Evolutionary conservation across 2,329 filamentous ascomycete genomes (phyloP).

Genomic region (Graphiopsis chlorocephala): DNA sequence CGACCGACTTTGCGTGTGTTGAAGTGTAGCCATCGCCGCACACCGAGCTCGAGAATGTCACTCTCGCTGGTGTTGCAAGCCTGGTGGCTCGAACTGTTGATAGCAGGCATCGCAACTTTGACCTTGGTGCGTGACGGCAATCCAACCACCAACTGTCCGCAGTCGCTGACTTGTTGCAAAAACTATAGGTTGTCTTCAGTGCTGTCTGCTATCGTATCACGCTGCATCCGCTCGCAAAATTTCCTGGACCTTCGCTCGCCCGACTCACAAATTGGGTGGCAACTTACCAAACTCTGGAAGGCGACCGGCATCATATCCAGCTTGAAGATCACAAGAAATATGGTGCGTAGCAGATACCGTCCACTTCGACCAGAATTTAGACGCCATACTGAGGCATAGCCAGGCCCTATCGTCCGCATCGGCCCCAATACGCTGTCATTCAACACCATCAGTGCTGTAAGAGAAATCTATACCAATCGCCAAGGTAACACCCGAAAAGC

Average conservation of each 20-base stretch:
- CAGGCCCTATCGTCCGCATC: neutral
- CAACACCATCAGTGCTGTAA: neutral
- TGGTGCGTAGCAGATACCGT: conserved; percentile 26
- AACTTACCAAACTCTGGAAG: conserved; percentile 30
- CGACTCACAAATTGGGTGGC: conserved; percentile 30
- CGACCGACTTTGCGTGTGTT: neutral
- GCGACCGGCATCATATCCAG: conserved; percentile 30
- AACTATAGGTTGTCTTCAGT: neutral
- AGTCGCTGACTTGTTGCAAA: neutral
- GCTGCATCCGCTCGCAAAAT: conserved; percentile 20
- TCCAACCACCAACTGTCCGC: neutral
- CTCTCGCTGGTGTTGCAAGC: neutral
- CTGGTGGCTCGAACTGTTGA: neutral
- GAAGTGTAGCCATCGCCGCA: neutral
- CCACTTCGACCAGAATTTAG: neutral
- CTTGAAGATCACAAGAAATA: conserved; percentile 66
- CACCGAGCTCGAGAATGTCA: neutral
- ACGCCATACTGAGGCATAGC: neutral
- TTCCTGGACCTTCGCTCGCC: conserved; percentile 41
- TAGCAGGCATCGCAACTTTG: neutral
- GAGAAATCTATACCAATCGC: conserved; percentile 48
- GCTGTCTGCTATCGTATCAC: neutral
- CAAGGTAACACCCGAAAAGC: conserved; percentile 49
- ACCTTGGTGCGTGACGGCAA: neutral
- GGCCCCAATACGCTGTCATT: neutral